Conservation (phyloP, 352 stramenopile species). For the Phytophthora fragariaefolia region DNA sequence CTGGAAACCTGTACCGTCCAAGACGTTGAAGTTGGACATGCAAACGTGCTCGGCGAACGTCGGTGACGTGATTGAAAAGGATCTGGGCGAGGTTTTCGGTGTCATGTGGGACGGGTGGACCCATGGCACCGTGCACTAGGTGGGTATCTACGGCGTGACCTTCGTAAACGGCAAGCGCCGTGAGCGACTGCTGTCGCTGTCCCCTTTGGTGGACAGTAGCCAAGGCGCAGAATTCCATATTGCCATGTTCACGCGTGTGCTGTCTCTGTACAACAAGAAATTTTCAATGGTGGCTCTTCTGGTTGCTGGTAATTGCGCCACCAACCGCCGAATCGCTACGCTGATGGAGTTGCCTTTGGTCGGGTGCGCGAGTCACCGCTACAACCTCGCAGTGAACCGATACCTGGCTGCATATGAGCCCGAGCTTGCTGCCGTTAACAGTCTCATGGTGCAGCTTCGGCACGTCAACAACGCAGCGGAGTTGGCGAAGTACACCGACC, state of each 20-base stretch:
- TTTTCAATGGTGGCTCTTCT: slow-evolving; percentile 10
- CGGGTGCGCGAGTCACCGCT: background rate
- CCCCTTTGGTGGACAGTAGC: slow-evolving; percentile 1
- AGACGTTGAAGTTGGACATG: slow-evolving; percentile 14
- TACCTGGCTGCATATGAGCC: background rate
- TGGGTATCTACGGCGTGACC: background rate
- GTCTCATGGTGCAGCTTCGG: slow-evolving; percentile 11
- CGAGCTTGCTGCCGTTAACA: background rate
- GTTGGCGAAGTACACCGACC: slow-evolving; percentile 7
- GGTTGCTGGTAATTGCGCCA: slow-evolving; percentile 5
- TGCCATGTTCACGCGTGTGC: slow-evolving; percentile 15
- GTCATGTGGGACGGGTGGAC: background rate
- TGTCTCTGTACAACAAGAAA: slow-evolving; percentile 13
- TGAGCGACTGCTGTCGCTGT: slow-evolving; percentile 12
- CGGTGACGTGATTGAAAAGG: background rate
- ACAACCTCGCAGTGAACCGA: slow-evolving; percentile 12
- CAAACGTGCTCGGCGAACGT: background rate
- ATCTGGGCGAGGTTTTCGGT: background rate
- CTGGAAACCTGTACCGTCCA: background rate
- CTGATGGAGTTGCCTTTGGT: background rate
- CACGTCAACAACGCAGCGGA: slow-evolving; percentile 11
- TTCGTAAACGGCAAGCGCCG: background rate
- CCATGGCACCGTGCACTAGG: background rate
- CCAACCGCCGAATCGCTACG: slow-evolving; percentile 5
- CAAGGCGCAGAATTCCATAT: slow-evolving; percentile 15